Conservation (phyloP, 805 yeast species). For the Ogataea parapolymorpha region DNA sequence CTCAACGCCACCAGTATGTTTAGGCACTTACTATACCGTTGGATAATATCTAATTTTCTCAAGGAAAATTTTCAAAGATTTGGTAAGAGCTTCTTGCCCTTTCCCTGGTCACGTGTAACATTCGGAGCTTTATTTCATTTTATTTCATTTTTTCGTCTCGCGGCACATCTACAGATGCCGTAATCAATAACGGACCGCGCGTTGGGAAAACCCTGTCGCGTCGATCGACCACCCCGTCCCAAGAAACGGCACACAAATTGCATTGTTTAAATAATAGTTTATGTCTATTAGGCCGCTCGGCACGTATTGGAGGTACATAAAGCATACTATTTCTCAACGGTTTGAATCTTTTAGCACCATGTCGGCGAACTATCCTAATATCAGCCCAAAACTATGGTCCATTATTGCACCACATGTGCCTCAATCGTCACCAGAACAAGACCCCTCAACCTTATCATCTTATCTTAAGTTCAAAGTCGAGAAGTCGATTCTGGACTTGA, state of each 20-base stretch:
- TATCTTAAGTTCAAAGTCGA: conserved; percentile 51
- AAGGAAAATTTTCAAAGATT: conserved; percentile 9
- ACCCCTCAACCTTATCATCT: conserved; percentile 78
- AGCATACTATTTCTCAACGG: not conserved
- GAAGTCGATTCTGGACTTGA: conserved; percentile 50
- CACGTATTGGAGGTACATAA: not conserved
- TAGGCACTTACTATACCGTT: conserved; percentile 11
- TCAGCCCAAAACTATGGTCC: conserved; percentile 24
- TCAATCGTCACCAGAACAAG: conserved; percentile 49
- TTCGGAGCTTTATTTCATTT: too few relatives aligned
- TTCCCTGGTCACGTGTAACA: conserved; percentile 1
- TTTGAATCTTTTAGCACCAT: conserved; percentile 1
- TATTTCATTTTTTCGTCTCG: not conserved
- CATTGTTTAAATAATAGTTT: not conserved
- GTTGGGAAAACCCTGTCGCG: not conserved
- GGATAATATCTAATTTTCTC: conserved; percentile 10
- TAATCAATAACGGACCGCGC: too few relatives aligned
- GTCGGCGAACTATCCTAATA: conserved; percentile 25
- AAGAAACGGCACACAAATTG: not conserved
- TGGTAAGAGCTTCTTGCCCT: not conserved
- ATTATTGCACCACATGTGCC: conserved; percentile 35
- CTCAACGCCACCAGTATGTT: not conserved
- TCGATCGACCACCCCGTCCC: conserved; percentile 3
- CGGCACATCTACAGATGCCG: too few relatives aligned
- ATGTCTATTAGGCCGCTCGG: conserved; percentile 1